A percentile compares a stretch with the other conserved stretches of the same genome.
These are phyloP conservation scores for Oryza longistaminata DNA, from an alignment of 176 grass and related monocot genomes.

Conservation along the genomic window DNA sequence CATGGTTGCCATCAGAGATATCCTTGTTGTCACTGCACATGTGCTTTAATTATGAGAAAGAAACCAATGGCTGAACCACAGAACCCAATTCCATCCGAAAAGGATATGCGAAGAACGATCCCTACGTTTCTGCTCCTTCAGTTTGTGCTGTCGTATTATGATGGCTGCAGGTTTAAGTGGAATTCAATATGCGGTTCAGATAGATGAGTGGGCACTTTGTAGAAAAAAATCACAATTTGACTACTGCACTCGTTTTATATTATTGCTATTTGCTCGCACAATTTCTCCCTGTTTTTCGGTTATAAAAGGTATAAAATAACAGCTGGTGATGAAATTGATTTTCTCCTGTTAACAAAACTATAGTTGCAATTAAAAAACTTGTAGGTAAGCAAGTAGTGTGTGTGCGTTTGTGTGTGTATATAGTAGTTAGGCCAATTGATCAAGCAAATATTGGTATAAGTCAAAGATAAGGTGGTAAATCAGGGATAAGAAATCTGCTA, in stretches of 20 bases:
- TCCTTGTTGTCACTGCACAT: not conserved
- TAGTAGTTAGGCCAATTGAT: not conserved
- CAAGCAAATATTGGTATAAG: not conserved
- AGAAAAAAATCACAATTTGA: not conserved
- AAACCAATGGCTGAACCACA: not conserved
- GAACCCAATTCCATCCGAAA: constrained; percentile 25
- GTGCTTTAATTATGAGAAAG: constrained; percentile 25
- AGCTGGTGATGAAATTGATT: too few relatives aligned
- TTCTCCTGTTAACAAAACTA: too few relatives aligned
- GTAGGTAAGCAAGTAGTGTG: not conserved
- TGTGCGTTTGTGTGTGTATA: not conserved
- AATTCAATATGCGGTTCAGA: not conserved
- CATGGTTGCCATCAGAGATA: not conserved
- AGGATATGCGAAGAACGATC: constrained; percentile 6
- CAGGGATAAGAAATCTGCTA: not conserved
- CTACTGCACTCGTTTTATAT: not conserved
- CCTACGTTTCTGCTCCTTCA: not conserved
- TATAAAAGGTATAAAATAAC: not conserved
- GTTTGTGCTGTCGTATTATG: not conserved
- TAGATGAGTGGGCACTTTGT: not conserved
- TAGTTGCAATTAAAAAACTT: too few relatives aligned
- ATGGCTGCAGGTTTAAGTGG: not conserved
- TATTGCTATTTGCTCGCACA: not conserved
- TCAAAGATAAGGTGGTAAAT: not conserved
- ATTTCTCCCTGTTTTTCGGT: not conserved